Percentiles rank a stretch among this genome's conserved stretches.
phyloP scores from a whole-genome alignment of 768 basidiomycete genomes.

The Royoungia palumana region DNA sequence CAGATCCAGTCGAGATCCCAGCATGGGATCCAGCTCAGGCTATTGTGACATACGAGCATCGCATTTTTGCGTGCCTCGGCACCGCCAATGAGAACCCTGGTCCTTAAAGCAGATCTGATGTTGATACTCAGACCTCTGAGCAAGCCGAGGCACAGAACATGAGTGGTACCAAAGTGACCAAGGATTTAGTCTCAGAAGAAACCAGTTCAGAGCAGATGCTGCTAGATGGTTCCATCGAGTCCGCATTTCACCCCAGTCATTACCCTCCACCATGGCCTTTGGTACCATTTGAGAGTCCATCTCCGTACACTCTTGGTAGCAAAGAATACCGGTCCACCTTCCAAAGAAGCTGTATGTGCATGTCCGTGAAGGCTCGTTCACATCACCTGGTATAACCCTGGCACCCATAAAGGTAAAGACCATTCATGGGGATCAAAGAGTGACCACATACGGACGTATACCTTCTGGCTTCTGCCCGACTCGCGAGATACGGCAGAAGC shows the following conservation, averaged over 20 bases:
- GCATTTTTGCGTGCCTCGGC: background rate
- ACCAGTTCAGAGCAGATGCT: background rate
- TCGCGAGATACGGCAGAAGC: conserved; percentile 3
- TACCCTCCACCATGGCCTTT: conserved; percentile 43
- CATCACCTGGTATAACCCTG: background rate
- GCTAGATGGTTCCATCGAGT: background rate
- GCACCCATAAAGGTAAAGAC: background rate
- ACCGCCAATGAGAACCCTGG: background rate
- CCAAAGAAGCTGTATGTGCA: conserved; percentile 43
- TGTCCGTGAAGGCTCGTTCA: conserved; percentile 36
- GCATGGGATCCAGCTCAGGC: conserved; percentile 16
- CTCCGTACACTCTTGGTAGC: conserved; percentile 25
- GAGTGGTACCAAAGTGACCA: background rate
- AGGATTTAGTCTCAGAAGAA: background rate
- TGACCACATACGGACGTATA: conserved; percentile 29
- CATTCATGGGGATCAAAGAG: conserved; percentile 26
- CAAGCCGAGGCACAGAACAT: background rate
- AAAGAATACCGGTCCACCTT: conserved; percentile 33
- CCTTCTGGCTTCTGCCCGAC: conserved; percentile 19
- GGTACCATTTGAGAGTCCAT: conserved; percentile 33
- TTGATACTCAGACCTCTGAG: background rate
- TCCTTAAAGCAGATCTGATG: background rate
- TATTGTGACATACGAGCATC: conserved; percentile 10
- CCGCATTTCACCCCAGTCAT: conserved; percentile 28
- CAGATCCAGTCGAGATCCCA: conserved; percentile 16